phyloP scores from a whole-genome alignment of 768 basidiomycete genomes.

The Hypholoma sublateritium region DNA sequence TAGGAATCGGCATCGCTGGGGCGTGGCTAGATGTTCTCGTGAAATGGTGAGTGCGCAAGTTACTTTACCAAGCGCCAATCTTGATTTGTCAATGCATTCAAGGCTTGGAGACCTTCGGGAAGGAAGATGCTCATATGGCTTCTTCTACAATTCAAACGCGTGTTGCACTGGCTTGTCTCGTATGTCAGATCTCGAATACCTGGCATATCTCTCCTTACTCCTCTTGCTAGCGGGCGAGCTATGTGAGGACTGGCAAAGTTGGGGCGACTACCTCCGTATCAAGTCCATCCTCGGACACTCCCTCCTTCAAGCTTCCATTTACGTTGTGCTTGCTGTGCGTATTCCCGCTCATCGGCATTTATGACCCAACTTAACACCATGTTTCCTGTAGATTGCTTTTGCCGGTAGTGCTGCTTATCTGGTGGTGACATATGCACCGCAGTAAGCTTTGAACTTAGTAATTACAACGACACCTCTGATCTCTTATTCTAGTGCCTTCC shows the following conservation, averaged over 20 bases:
- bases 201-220: slow-evolving; percentile 9
- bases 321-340: slow-evolving; percentile 63
- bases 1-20: slow-evolving; percentile 67
- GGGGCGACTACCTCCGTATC: slow-evolving; percentile 61
- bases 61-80: background rate
- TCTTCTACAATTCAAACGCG: slow-evolving; percentile 70
- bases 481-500: slow-evolving; percentile 55
- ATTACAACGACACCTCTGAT: slow-evolving; percentile 1
- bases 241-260: slow-evolving; percentile 66
- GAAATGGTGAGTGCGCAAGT: slow-evolving; percentile 51
- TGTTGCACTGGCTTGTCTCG: slow-evolving; percentile 70
- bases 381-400: slow-evolving; percentile 48
- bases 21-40: slow-evolving; percentile 76
- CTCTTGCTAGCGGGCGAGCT: slow-evolving; percentile 56
- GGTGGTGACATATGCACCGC: slow-evolving; percentile 67
- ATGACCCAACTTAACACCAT: slow-evolving; percentile 1
- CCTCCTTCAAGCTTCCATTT: slow-evolving; percentile 63
- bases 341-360: background rate
- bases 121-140: slow-evolving; percentile 65
- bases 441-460: slow-evolving; percentile 40
- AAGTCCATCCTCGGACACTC: slow-evolving; percentile 58
- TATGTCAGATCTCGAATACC: slow-evolving; percentile 26
- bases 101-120: slow-evolving; percentile 73
- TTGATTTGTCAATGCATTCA: slow-evolving; percentile 1
- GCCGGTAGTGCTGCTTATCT: slow-evolving; percentile 63